Evolutionary conservation across 2,329 filamentous ascomycete genomes (phyloP), one percentile per base, ranked within the genome.

Genomic region (Colletotrichum karsti): DNA sequence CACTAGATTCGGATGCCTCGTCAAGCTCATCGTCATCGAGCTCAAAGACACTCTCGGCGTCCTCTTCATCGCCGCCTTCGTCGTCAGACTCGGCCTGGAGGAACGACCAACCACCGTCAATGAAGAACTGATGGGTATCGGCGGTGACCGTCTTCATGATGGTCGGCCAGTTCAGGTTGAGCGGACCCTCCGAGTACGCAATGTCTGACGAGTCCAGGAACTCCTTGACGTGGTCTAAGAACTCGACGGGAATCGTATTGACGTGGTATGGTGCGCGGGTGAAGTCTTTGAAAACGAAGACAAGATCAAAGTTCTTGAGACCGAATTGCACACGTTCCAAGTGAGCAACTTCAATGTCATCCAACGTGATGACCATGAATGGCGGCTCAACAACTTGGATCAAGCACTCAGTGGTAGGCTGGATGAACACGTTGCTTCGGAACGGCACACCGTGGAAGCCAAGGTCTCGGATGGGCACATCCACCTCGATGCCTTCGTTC

Each of bases 61-160:
- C 93, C 61, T 96, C 93, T 70, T 94, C 92, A 10, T 92, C 91
- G 1, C 90, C 91, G 46, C 88, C 93, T 71, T 97, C 94, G 13
- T 92, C 93, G 75, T 98, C 96, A 1, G 92, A 94, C 67, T 98
- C 95, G 37, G 91, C 91, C 60, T 91, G 91, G 67, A 99, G 80
- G 88, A 99, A 98, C 2, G 90, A 92, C 96, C 96, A 99, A 50
- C 96, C 96, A 33, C 97, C 96, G 71, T 98, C 95, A 4, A 87
- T 89, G 80, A 98, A 99, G 89, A 99, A 99, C 73, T 92, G 90
- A 77, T 99, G 95, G 2, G 96, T 93, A 77, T 99, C 95, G 37
- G 92, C 91, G 20, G 93, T 95, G 26, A 99, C 95, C 0, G 96
- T 99, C 87, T 99, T 99, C 94, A 99, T 99, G 77, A 99, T 99